Evolutionary conservation across 345 rosid genomes (phyloP).

Genomic region (Eucalyptus sp.): DNA sequence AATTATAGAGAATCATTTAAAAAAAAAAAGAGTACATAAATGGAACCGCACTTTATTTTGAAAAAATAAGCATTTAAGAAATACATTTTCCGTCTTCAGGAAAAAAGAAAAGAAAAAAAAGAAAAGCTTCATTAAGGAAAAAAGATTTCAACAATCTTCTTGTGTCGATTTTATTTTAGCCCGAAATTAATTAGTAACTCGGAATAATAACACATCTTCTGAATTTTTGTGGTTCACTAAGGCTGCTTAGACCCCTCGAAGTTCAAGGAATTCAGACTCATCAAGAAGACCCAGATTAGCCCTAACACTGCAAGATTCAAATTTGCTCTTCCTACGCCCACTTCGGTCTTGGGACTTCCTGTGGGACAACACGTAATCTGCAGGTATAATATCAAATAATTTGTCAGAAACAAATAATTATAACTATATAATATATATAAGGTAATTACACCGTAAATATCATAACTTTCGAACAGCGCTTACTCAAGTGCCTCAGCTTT

Average conservation of each 20-base stretch:
- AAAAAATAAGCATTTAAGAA: background rate
- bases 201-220: background rate
- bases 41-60: background rate
- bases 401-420: background rate
- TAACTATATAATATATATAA: too few species aligned
- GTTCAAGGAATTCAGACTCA: slow-evolving; percentile 23
- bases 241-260: slow-evolving; percentile 18
- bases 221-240: background rate
- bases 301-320: slow-evolving; percentile 14
- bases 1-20: background rate
- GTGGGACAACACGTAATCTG: slow-evolving; percentile 13
- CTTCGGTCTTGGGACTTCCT: slow-evolving; percentile 20
- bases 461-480: background rate
- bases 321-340: slow-evolving; percentile 19
- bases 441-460: too few species aligned
- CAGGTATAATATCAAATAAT: background rate
- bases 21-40: background rate
- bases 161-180: background rate
- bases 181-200: background rate
- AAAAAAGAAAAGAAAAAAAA: too few species aligned
- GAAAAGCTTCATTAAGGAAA: too few species aligned
- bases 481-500: background rate
- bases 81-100: too few species aligned
- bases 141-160: background rate
- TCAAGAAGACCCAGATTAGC: slow-evolving; percentile 8